Conservation (phyloP, 2,329 filamentous ascomycete genomes). For the Iodosphaeria phyllophila region DNA sequence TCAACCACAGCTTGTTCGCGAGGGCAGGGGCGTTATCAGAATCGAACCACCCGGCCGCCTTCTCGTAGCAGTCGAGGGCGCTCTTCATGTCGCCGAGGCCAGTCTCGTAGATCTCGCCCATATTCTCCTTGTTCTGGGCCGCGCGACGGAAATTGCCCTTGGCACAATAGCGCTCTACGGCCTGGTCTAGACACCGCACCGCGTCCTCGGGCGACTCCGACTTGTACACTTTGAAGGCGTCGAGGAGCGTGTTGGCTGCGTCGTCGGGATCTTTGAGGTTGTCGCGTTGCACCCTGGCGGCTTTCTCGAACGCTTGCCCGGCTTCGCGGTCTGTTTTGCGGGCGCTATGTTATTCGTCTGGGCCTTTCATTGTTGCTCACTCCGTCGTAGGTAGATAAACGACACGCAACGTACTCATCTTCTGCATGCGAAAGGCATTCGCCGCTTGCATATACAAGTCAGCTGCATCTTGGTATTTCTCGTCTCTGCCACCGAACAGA, state of each 20-base stretch:
- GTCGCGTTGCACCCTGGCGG: conserved; percentile 60
- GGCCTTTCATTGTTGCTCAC: not conserved
- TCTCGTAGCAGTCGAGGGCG: conserved; percentile 69
- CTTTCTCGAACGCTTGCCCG: conserved; percentile 70
- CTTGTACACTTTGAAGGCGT: conserved; percentile 90
- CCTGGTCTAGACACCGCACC: conserved; percentile 57
- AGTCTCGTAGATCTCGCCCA: conserved; percentile 72
- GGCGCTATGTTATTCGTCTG: conserved; percentile 1
- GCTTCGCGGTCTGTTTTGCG: conserved; percentile 53
- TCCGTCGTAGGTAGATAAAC: not conserved
- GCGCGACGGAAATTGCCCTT: conserved; percentile 86
- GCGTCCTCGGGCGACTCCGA: conserved; percentile 73
- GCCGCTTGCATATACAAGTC: conserved; percentile 77
- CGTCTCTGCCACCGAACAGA: conserved; percentile 70
- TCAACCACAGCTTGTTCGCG: conserved; percentile 85
- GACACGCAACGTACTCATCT: conserved; percentile 42
- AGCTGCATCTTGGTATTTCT: conserved; percentile 80
- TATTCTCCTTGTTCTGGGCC: conserved; percentile 74
- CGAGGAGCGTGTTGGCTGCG: conserved; percentile 69
- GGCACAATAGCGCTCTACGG: conserved; percentile 70
- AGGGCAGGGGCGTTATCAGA: conserved; percentile 68
- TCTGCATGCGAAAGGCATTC: conserved; percentile 81
- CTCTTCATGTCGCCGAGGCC: conserved; percentile 62
- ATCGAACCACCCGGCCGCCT: conserved; percentile 78
- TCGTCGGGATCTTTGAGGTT: conserved; percentile 85